phyloP scores from a whole-genome alignment of 2,329 filamentous ascomycete species.

The Coniochaeta sp. region DNA sequence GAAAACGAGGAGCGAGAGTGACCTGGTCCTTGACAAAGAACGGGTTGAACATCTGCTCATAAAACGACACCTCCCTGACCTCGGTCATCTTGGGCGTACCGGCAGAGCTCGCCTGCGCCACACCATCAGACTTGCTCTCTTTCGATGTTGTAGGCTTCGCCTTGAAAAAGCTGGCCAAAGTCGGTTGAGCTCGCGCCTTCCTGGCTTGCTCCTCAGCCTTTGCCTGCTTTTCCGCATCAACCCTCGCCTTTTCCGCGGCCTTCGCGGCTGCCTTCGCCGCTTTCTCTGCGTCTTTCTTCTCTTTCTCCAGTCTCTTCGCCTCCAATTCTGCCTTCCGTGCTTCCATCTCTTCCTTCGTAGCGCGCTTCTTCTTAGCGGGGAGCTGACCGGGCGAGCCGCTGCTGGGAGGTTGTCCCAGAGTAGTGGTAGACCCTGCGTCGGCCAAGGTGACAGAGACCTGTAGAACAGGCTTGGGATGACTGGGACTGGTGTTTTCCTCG shows the following conservation, averaged over 20 bases:
- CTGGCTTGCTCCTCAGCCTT: conserved; percentile 21
- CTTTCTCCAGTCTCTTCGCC: conserved; percentile 27
- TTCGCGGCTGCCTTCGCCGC: conserved; percentile 25
- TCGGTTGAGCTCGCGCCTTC: conserved; percentile 40
- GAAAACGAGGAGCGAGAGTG: conserved; percentile 55
- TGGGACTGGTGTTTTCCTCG: background rate
- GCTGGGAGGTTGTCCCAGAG: conserved; percentile 5
- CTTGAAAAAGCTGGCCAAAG: conserved; percentile 40
- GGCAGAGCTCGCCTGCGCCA: conserved; percentile 13
- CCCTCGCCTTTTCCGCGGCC: conserved; percentile 28
- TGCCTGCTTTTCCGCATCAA: conserved; percentile 20
- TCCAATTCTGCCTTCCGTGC: conserved; percentile 20
- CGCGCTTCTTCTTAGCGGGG: conserved; percentile 37
- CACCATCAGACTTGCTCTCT: conserved; percentile 25
- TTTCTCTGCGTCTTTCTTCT: conserved; percentile 23
- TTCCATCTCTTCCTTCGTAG: conserved; percentile 32
- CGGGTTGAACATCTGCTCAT: conserved; percentile 66
- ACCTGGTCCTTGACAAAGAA: conserved; percentile 75
- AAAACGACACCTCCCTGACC: conserved; percentile 36
- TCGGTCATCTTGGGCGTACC: conserved; percentile 20
- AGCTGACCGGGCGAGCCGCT: conserved; percentile 14
- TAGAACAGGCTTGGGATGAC: background rate
- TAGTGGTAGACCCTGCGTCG: background rate
- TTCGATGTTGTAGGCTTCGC: conserved; percentile 27
- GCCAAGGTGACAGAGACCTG: conserved; percentile 1